Base-by-base conservation (phyloP, 2,329 filamentous ascomycete species). In the Cladosporium phlei region DNA sequence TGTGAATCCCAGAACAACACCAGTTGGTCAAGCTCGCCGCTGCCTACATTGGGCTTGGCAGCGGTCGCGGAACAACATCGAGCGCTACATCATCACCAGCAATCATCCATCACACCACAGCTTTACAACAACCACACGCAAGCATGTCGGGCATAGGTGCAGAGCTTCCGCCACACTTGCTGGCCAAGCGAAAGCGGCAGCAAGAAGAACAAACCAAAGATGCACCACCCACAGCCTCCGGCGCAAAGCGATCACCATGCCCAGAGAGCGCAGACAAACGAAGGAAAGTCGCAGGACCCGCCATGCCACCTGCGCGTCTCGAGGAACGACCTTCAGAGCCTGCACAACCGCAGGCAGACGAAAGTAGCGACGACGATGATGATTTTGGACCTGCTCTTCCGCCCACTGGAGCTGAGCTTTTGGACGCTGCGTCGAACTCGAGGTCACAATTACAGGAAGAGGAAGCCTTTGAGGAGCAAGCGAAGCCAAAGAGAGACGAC, bases 101-200 rank as follows among this genome's bases (percentile, higher is more conserved):
- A n/a, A 30, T 5, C 22, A 28, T 12, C 22, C 27, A 25, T 14
- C 17, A 11, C 24, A 29, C 5, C 43, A 37, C 25, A 25, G 17
- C 32, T 8, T 17, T 5, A n/a, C n/a, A n/a, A n/a, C n/a, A n/a
- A n/a, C n/a, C n/a, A n/a, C 6, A 17, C 28, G 16, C 12, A 59
- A 67, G 14, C 16, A 87, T 87, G 83, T 71, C 82, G 40, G 80
- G 79, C 25, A 82, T 87, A 59, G 85, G 85, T 4, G 85, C 86
- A 11, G 73, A 82, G 50, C 66, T 89, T 19, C 85, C 86, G 10
- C 75, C 84, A 4, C 80, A 86, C 52, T 74, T 85, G 32, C 61
- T 78, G 25, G 56, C 74, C 9, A 73, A 78, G 64, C 60, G 68
- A 52, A 67, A 79, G 73, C 68, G 68, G 64, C 55, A 74, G 54